These are phyloP conservation scores for Cicer yamashitae DNA, from an alignment of 306 rosid species.

Conservation along the genomic window DNA sequence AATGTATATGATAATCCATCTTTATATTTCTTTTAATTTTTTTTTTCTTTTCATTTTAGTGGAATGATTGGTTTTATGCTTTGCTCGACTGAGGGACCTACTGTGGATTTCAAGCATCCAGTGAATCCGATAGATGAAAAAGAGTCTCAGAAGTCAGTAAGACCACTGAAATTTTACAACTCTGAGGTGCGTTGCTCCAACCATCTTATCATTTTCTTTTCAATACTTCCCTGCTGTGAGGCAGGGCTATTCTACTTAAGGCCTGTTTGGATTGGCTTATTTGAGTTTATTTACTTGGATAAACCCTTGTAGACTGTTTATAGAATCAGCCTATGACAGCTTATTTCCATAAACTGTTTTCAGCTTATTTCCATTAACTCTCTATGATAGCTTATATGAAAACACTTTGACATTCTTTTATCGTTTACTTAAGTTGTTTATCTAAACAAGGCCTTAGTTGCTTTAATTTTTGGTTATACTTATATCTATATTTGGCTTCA, in stretches of 20 bases:
- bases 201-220: neutral
- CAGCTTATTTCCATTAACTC: too few relatives aligned
- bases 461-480: conserved; percentile 15
- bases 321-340: too few relatives aligned
- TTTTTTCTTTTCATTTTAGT: conserved; percentile 56
- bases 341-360: too few relatives aligned
- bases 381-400: too few relatives aligned
- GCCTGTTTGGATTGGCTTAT: too few relatives aligned
- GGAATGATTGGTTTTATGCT: conserved; percentile 99
- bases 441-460: too few relatives aligned
- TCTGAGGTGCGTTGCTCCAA: conserved; percentile 66
- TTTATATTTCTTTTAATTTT: conserved; percentile 33
- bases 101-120: conserved; percentile 92
- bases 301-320: too few relatives aligned
- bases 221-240: neutral
- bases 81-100: conserved; percentile 96
- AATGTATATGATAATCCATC: conserved; percentile 8
- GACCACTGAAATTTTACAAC: conserved; percentile 88
- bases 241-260: neutral
- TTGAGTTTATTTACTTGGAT: too few relatives aligned
- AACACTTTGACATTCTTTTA: too few relatives aligned
- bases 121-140: conserved; percentile 72
- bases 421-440: too few relatives aligned
- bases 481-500: conserved; percentile 9
- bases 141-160: conserved; percentile 48